Percentiles rank a stretch among this genome's conserved stretches.
These are phyloP conservation scores for Lasiodiplodia citricola DNA, from an alignment of 2,329 filamentous ascomycete species.

Conservation along the genomic window DNA sequence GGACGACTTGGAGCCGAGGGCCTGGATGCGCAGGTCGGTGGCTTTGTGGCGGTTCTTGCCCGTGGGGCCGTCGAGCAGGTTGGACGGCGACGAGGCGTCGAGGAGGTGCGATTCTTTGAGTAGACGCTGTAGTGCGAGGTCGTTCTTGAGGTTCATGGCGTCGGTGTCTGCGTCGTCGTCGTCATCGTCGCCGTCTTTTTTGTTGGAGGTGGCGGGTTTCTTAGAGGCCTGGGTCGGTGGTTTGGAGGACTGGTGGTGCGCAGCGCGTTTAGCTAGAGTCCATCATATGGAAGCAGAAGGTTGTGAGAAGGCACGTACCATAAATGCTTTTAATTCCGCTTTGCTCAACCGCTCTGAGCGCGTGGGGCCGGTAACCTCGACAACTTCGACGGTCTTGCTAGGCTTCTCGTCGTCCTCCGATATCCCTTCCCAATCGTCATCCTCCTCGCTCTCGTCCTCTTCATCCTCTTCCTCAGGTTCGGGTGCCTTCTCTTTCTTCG, in stretches of 20 bases:
- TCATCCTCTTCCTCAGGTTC: constrained; percentile 37
- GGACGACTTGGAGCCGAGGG: constrained; percentile 77
- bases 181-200: constrained; percentile 39
- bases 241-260: constrained; percentile 53
- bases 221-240: constrained; percentile 46
- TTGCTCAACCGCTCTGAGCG: constrained; percentile 47
- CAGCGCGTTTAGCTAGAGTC: constrained; percentile 28
- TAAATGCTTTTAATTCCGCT: constrained; percentile 77
- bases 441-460: constrained; percentile 35
- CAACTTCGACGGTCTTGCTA: constrained; percentile 46
- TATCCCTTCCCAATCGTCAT: constrained; percentile 65
- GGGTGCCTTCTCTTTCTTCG: constrained; percentile 33
- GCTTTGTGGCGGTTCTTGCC: constrained; percentile 82
- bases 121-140: constrained; percentile 88
- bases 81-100: constrained; percentile 58
- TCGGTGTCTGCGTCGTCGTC: constrained; percentile 62
- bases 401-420: constrained; percentile 55
- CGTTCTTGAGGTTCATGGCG: constrained; percentile 79
- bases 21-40: constrained; percentile 80
- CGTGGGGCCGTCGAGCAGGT: constrained; percentile 52
- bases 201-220: constrained; percentile 30
- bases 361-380: constrained; percentile 48
- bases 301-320: constrained; percentile 58
- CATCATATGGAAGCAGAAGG: not conserved
- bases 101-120: constrained; percentile 92